Evolutionary conservation across 495 filamentous ascomycete species (phyloP).

Genomic region (Apiosordaria backusii): DNA sequence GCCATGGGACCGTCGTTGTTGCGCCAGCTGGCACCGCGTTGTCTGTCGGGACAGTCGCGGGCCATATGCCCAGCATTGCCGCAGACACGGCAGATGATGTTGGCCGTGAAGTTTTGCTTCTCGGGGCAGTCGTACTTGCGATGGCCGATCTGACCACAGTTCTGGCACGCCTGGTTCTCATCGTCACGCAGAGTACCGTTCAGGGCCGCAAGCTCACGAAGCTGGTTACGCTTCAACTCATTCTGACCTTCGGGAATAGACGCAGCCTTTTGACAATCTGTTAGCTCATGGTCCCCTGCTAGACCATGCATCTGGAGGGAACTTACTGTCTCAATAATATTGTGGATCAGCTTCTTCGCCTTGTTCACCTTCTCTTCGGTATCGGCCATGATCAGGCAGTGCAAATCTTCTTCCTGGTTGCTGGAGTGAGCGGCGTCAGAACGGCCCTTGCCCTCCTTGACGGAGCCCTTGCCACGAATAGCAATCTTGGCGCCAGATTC

Average conservation of each 20-base stretch:
- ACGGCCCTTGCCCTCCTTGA: slow-evolving; percentile 98
- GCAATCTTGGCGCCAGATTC: slow-evolving; percentile 98
- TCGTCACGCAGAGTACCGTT: slow-evolving; percentile 98
- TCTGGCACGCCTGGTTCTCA: slow-evolving; percentile 98
- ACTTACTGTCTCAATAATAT: slow-evolving; percentile 94
- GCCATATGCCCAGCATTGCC: slow-evolving; percentile 53
- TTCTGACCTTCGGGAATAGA: slow-evolving; percentile 98
- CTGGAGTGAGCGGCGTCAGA: slow-evolving; percentile 98
- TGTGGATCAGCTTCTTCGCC: slow-evolving; percentile 94
- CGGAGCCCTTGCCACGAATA: slow-evolving; percentile 97
- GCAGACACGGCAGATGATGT: slow-evolving; percentile 98
- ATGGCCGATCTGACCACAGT: slow-evolving; percentile 98
- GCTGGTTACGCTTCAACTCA: slow-evolving; percentile 95
- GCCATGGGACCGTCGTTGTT: slow-evolving; percentile 61
- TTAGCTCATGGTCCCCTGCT: slow-evolving; percentile 21
- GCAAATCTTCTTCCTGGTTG: slow-evolving; percentile 99
- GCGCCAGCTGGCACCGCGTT: slow-evolving; percentile 86
- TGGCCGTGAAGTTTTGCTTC: slow-evolving; percentile 95
- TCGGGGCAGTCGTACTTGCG: slow-evolving; percentile 98
- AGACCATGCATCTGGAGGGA: neutral
- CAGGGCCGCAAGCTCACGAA: slow-evolving; percentile 91
- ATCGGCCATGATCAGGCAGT: slow-evolving; percentile 98
- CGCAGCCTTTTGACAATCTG: slow-evolving; percentile 62
- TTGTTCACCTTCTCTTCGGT: slow-evolving; percentile 98
- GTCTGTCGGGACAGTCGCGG: slow-evolving; percentile 76